A percentile compares a stretch with the other conserved stretches of the same genome.
These are phyloP conservation scores for Ceratobasidium sp. DNA, from an alignment of 1,284 basidiomycete genomes.

Conservation along the genomic window DNA sequence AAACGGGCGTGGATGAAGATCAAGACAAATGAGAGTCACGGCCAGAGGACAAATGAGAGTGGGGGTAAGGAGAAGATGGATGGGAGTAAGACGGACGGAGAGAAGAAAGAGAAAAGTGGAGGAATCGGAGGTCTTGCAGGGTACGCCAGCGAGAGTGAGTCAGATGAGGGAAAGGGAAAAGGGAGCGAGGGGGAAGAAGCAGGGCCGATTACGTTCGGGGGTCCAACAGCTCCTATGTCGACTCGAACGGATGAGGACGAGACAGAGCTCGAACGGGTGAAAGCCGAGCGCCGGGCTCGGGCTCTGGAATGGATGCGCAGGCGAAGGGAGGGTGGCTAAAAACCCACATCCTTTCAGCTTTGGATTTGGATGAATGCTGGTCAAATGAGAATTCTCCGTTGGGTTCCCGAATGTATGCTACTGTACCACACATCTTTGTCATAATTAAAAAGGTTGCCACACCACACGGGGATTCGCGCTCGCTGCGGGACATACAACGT, in stretches of 20 bases:
- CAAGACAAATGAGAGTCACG: constrained; percentile 39
- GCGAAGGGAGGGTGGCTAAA: neutral
- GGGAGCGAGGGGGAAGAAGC: neutral
- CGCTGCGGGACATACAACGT: too few species aligned
- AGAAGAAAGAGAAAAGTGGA: constrained; percentile 31
- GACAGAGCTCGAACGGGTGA: neutral
- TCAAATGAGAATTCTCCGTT: too few species aligned
- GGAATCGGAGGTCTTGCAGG: constrained; percentile 56
- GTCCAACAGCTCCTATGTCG: neutral
- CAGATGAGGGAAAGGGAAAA: constrained; percentile 48
- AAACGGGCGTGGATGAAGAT: constrained; percentile 68
- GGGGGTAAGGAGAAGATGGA: constrained; percentile 34
- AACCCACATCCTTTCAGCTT: too few species aligned
- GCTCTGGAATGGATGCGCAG: constrained; percentile 30
- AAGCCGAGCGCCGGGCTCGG: constrained; percentile 26
- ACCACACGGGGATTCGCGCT: too few species aligned
- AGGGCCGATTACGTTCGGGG: neutral
- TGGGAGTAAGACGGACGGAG: constrained; percentile 49
- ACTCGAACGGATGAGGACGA: constrained; percentile 6
- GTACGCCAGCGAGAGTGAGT: constrained; percentile 57
- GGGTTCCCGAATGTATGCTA: too few species aligned
- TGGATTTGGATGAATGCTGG: too few species aligned
- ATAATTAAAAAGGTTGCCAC: too few species aligned
- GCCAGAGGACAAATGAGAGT: constrained; percentile 48
- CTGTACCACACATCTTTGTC: too few species aligned